Base-by-base conservation (phyloP, 2,329 filamentous ascomycete species). In the Aspergillus aculeatus region DNA sequence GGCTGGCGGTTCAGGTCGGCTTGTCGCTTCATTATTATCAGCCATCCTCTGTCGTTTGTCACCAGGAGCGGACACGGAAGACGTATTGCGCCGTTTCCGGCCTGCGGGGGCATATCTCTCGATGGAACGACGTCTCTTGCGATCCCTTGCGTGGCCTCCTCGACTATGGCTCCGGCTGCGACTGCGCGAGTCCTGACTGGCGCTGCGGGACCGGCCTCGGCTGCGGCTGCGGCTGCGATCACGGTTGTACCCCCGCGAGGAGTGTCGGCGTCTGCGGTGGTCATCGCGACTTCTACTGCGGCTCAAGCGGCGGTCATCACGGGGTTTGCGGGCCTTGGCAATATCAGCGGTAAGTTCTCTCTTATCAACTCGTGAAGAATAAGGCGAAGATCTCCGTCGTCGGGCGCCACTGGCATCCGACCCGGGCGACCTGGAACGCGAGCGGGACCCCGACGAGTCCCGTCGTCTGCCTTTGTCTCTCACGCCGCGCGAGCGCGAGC, bases 311-410 rank as follows among this genome's bases (percentile, higher is more conserved):
- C 73, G 75, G 66, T 69, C 75, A 69, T 81, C 79, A 66, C 73
- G 76, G 67, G 68, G 67, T 62, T 70, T 72, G 65, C 71, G 71
- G 66, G 69, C 80, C 71, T 81, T 81, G 69, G 73, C 76, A 78
- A 78, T 67, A 80, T 83, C 80, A 82, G 80, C 77, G 65, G 77
- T 74, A 68, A 74, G 73, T 65, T 77, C 75, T 73, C 68, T 75
- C 69, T 64, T 71, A 66, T 78, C 72, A 66, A 76, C 71, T 72
- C 75, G 72, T 69, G 71, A 71, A 64, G 75, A 75, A 66, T 75
- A 72, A 69, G 75, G 78, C 61, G 76, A 76, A 69, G 77, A 78
- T 77, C 76, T 77, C 65, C 71, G 66, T 69, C 77, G 75, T 69
- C 77, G 75, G 65, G 72, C 70, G 59, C 64, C 59, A 50, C 62